Conservation (phyloP, 345 rosid species). For the Jatropha curcas region DNA sequence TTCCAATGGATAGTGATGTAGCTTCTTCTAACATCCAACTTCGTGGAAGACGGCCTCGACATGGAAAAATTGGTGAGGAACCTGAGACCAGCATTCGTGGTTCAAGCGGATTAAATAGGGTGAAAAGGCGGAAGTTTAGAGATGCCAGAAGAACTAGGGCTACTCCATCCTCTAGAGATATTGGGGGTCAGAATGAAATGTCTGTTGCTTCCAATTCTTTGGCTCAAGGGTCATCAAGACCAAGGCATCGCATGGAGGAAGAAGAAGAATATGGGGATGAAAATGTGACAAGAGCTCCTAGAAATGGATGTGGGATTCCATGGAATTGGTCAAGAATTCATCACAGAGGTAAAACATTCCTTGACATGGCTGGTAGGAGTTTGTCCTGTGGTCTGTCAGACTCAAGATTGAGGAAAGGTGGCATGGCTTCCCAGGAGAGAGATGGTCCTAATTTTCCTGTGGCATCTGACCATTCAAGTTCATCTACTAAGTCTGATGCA, state of each 20-base stretch:
- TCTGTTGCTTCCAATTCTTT: conserved; percentile 79
- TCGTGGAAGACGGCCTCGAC: conserved; percentile 37
- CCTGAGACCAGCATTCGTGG: conserved; percentile 40
- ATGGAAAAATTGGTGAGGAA: conserved; percentile 35
- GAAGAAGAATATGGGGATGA: conserved; percentile 48
- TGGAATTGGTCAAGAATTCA: conserved; percentile 99
- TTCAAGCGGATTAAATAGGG: conserved; percentile 43
- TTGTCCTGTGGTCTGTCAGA: conserved; percentile 91
- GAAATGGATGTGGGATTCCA: conserved; percentile 92
- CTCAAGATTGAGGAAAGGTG: conserved; percentile 56
- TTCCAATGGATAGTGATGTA: conserved; percentile 59
- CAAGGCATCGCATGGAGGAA: conserved; percentile 43
- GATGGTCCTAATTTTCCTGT: conserved; percentile 58
- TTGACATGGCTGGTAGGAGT: conserved; percentile 94
- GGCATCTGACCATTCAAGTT: conserved; percentile 57
- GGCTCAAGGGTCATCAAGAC: conserved; percentile 42
- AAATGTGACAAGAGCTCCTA: conserved; percentile 60
- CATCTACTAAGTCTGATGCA: conserved; percentile 47
- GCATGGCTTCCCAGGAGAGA: conserved; percentile 50
- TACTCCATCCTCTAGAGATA: conserved; percentile 42
- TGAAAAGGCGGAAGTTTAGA: conserved; percentile 66
- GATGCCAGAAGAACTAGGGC: conserved; percentile 55
- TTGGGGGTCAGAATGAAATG: conserved; percentile 63
- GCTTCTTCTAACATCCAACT: conserved; percentile 58
- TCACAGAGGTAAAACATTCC: conserved; percentile 70